These are phyloP conservation scores for Termitomyces sp. DNA, from an alignment of 768 basidiomycete genomes.

Conservation along the genomic window DNA sequence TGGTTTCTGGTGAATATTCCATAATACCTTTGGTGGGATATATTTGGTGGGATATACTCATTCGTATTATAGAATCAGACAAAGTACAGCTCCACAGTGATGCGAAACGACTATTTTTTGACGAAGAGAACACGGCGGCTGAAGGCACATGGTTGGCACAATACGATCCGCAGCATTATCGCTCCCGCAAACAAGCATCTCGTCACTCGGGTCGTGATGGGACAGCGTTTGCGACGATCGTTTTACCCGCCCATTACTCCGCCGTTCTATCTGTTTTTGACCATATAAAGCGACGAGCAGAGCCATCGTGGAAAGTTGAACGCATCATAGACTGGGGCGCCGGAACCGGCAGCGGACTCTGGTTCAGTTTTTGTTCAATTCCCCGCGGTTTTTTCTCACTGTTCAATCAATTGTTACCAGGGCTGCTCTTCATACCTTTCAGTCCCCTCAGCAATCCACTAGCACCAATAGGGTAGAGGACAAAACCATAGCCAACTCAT, in stretches of 20 bases:
- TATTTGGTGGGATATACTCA: no score
- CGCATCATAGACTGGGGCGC: constrained; percentile 82
- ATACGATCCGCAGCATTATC: constrained; percentile 54
- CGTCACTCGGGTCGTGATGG: constrained; percentile 69
- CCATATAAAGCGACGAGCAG: constrained; percentile 61
- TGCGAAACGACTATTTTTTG: constrained; percentile 66
- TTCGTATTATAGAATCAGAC: constrained; percentile 46
- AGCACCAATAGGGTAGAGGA: constrained; percentile 25
- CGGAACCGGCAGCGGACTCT: constrained; percentile 79
- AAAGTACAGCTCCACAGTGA: constrained; percentile 65
- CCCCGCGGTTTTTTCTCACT: not conserved
- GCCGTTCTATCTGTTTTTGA: constrained; percentile 73
- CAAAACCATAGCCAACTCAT: constrained; percentile 42
- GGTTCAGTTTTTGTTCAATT: constrained; percentile 41
- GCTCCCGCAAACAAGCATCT: constrained; percentile 51
- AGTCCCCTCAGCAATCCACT: constrained; percentile 26
- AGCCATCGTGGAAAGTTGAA: constrained; percentile 54
- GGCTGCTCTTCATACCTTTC: constrained; percentile 69
- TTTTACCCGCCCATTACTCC: constrained; percentile 84
- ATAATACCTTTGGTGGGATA: not conserved
- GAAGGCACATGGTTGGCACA: constrained; percentile 49
- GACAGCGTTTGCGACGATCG: constrained; percentile 81
- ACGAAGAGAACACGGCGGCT: constrained; percentile 22
- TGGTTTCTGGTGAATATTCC: constrained; percentile 58
- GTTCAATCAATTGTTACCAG: constrained; percentile 29